These are phyloP conservation scores for Irpex lacteus DNA, from an alignment of 1,284 basidiomycete genomes.

Conservation along the genomic window DNA sequence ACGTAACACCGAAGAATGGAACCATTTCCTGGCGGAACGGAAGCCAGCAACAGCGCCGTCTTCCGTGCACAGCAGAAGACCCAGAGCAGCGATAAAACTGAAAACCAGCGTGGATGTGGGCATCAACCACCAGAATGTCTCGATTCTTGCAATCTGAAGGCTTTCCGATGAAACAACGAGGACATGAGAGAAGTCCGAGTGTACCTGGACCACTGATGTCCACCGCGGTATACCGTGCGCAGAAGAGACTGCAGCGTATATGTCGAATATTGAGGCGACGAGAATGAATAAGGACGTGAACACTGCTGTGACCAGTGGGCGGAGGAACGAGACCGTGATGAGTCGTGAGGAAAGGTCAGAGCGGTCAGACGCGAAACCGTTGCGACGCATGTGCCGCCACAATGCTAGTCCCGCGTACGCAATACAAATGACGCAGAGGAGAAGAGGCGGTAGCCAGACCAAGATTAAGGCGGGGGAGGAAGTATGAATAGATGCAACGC, in stretches of 20 bases:
- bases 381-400: conserved; percentile 33
- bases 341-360: conserved; percentile 20
- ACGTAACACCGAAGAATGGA: conserved; percentile 18
- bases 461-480: conserved; percentile 50
- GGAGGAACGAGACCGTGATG: conserved; percentile 39
- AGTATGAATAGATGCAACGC: conserved; percentile 54
- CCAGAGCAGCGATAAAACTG: conserved; percentile 26
- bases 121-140: conserved; percentile 40
- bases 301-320: conserved; percentile 35
- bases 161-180: conserved; percentile 19
- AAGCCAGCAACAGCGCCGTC: conserved; percentile 29
- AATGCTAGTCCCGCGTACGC: conserved; percentile 35
- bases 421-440: conserved; percentile 43
- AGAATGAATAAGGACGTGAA: conserved; percentile 32
- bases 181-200: conserved; percentile 28
- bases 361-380: conserved; percentile 25
- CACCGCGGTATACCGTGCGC: conserved; percentile 34
- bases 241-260: conserved; percentile 32
- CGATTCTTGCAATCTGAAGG: conserved; percentile 17
- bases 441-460: conserved; percentile 55
- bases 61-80: conserved; percentile 18
- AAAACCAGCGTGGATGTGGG: conserved; percentile 38
- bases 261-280: conserved; percentile 36
- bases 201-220: conserved; percentile 33
- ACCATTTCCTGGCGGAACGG: conserved; percentile 19